phyloP scores from a whole-genome alignment of 768 basidiomycete genomes.

The Inosperma sp. region DNA sequence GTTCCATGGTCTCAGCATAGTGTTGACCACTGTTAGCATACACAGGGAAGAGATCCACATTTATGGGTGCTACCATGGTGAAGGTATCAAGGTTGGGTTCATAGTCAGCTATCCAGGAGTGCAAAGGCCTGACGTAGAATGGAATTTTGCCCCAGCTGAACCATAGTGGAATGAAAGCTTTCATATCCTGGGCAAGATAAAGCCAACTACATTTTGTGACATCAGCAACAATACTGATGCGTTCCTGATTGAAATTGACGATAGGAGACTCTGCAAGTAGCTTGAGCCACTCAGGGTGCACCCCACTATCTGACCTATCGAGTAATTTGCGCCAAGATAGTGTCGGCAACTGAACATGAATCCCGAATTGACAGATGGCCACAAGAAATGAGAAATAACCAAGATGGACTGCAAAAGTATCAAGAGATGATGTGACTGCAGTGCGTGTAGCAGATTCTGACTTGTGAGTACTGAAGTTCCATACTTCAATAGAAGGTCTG shows the following conservation, averaged over 20 bases:
- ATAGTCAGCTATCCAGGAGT: slow-evolving; percentile 7
- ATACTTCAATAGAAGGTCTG: slow-evolving; percentile 2
- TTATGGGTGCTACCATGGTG: background rate
- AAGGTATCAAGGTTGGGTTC: background rate
- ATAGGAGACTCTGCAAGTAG: slow-evolving; percentile 5
- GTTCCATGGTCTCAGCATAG: slow-evolving; percentile 1
- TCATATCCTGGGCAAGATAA: slow-evolving; percentile 2
- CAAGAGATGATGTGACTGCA: background rate
- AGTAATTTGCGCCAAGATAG: background rate
- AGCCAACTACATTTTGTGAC: slow-evolving; percentile 3
- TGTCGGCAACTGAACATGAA: background rate
- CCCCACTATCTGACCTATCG: background rate
- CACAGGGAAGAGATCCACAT: background rate
- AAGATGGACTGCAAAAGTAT: slow-evolving; percentile 6
- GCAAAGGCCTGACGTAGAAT: background rate
- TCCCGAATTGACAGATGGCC: slow-evolving; percentile 5
- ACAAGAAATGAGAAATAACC: slow-evolving; percentile 11
- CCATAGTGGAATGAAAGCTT: slow-evolving; percentile 9
- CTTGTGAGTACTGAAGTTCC: slow-evolving; percentile 8
- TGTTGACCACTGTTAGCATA: slow-evolving; percentile 1
- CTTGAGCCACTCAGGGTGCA: slow-evolving; percentile 3
- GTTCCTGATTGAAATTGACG: background rate
- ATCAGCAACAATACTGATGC: slow-evolving; percentile 5
- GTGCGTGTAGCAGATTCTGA: slow-evolving; percentile 1
- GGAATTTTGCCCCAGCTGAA: slow-evolving; percentile 10